phyloP scores from a whole-genome alignment of 805 yeast species.

The Saccharomycopsis guyanensis region DNA sequence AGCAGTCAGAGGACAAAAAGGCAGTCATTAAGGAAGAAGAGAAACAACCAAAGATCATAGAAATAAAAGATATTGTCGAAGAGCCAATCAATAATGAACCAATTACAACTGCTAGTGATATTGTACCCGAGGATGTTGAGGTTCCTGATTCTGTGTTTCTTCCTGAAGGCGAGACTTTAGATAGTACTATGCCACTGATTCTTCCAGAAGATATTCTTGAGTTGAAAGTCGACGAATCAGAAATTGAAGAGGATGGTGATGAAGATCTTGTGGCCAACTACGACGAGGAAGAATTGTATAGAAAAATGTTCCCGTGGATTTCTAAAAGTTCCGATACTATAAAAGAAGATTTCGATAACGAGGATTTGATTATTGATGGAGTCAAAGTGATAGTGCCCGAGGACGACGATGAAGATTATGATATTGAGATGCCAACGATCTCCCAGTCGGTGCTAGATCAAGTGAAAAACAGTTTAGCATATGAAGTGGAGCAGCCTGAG shows the following conservation, averaged over 20 bases:
- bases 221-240: constrained; percentile 11
- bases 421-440: constrained; percentile 17
- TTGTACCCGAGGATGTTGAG: background rate
- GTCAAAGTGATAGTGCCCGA: constrained; percentile 2
- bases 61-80: background rate
- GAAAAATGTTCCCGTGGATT: constrained; percentile 20
- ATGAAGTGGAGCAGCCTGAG: constrained; percentile 9
- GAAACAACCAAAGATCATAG: constrained; percentile 6
- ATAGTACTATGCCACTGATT: constrained; percentile 6
- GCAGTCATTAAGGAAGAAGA: no score
- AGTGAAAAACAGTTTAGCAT: constrained; percentile 11
- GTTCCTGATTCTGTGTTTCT: background rate
- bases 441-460: constrained; percentile 10
- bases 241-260: constrained; percentile 6
- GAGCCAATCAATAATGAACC: background rate
- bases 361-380: constrained; percentile 7
- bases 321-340: background rate
- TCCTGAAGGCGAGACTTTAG: background rate
- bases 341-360: constrained; percentile 1
- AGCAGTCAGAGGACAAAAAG: no score
- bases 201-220: constrained; percentile 19
- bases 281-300: constrained; percentile 18
- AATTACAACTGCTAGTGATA: background rate
- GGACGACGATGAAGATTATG: constrained; percentile 10
- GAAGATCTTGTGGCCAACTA: constrained; percentile 8